Evolutionary conservation across 768 basidiomycete species (phyloP).

Genomic region (Saitozyma sp.): DNA sequence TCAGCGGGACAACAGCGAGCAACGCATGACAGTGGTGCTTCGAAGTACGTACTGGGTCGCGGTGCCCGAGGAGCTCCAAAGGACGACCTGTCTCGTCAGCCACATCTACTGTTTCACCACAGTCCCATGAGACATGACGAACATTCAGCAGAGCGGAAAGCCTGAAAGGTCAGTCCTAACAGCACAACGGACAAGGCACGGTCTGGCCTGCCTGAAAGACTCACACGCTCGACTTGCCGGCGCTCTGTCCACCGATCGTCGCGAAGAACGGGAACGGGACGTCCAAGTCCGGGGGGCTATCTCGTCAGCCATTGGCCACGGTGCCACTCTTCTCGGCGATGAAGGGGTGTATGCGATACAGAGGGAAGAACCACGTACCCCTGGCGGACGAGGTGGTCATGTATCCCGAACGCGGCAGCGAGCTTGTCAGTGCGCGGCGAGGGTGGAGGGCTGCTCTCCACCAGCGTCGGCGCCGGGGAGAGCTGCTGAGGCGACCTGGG

Average conservation of each 20-base stretch:
- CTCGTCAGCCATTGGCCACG: slow-evolving; percentile 1
- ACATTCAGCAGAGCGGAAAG: neutral
- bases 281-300: neutral
- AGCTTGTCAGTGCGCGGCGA: neutral
- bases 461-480: neutral
- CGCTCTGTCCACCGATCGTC: slow-evolving; percentile 24
- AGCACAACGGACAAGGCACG: too few species aligned
- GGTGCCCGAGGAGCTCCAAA: slow-evolving; percentile 6
- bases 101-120: neutral
- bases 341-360: neutral
- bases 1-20: neutral
- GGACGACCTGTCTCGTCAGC: slow-evolving; percentile 14
- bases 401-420: slow-evolving; percentile 1
- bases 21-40: neutral
- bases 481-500: neutral
- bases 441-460: neutral
- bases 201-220: slow-evolving; percentile 1
- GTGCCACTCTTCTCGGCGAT: neutral
- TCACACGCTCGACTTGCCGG: slow-evolving; percentile 33
- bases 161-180: too few species aligned
- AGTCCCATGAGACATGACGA: slow-evolving; percentile 1
- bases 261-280: slow-evolving; percentile 13
- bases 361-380: neutral
- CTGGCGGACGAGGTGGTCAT: slow-evolving; percentile 13
- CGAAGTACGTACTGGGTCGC: slow-evolving; percentile 17